These are phyloP conservation scores for Daldinia vernicosa DNA, from an alignment of 495 filamentous ascomycete species.

Conservation along the genomic window DNA sequence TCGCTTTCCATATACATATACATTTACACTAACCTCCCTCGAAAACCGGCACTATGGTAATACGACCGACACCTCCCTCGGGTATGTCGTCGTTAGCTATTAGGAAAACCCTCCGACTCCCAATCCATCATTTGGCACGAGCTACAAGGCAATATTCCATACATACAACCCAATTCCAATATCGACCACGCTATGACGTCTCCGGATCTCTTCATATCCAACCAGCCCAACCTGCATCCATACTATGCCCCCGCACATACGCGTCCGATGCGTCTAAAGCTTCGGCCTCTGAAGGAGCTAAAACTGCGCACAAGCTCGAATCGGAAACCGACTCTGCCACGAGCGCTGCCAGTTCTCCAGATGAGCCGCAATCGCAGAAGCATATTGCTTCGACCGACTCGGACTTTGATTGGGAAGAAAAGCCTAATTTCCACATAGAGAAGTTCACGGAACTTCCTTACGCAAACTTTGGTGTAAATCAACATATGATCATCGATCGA, in stretches of 20 bases:
- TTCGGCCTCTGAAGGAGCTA: constrained; percentile 24
- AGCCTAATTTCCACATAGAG: constrained; percentile 76
- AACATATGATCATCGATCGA: constrained; percentile 91
- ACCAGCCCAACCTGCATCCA: background rate
- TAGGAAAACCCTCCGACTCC: constrained; percentile 12
- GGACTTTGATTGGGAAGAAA: constrained; percentile 75
- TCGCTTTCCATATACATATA: constrained; percentile 9
- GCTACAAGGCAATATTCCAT: constrained; percentile 27
- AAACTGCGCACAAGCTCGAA: constrained; percentile 33
- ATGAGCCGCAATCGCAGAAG: constrained; percentile 41
- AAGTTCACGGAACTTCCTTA: constrained; percentile 88
- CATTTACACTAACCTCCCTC: constrained; percentile 8
- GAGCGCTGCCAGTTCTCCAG: constrained; percentile 42
- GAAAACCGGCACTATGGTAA: constrained; percentile 31
- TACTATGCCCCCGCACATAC: constrained; percentile 32
- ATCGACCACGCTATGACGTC: constrained; percentile 3
- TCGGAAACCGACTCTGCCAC: constrained; percentile 46
- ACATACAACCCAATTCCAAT: constrained; percentile 18
- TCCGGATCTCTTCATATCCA: constrained; percentile 6
- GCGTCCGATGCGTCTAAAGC: constrained; percentile 31
- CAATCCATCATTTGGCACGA: constrained; percentile 18
- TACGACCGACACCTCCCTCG: constrained; percentile 25
- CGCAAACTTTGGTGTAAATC: constrained; percentile 90
- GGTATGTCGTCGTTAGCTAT: constrained; percentile 2
- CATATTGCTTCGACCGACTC: constrained; percentile 21